Evolutionary conservation across 345 rosid genomes (phyloP), one percentile per base, ranked within the genome.

Genomic region (Bruguiera gymnorhiza): DNA sequence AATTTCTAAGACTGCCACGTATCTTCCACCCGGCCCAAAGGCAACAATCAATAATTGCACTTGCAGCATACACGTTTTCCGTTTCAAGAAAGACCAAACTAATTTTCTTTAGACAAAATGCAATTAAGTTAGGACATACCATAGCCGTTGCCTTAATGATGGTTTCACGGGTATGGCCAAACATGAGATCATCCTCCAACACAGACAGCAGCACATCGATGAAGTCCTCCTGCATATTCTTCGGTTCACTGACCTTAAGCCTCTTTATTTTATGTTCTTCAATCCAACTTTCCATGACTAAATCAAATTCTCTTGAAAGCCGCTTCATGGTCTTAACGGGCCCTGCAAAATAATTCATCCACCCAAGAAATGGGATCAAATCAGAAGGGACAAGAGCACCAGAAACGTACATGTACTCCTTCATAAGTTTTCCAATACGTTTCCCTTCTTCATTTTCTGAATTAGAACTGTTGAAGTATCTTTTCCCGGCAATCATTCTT

Each of bases 401-500:
- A 4, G 69, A 71, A 26, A 71, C 37, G 19, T 67, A 55, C 80
- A 76, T 67, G 29, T 30, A 77, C 29, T 78, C 84, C 66, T 66
- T 81, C 63, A 81, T 66, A 5, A 81, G 68, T 37, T 67, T 50
- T 8, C 71, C 59, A 1, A 75, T 72, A 16, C 79, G 60, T 32
- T 26, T 65, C 64, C 80, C 80, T 67, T 78, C 79, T 54, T 71
- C 39, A 0, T 50, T 57, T 24, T 46, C 69, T 37, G 60, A 37
- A 51, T 16, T 9, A 0, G 18, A 16, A 48, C 36, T 39, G 13
- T 34, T 46, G 26, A 76, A 67, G 36, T 71, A 76, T 52, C 55
- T 76, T 53, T 76, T 76, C n/a, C 80, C 75, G 0, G 75, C 76
- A 31, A 76, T 76, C 72, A 76, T 66, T 65, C 61, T 66, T 3